phyloP scores from a whole-genome alignment of 2,329 filamentous ascomycete genomes.

The Penicillium sp. region DNA sequence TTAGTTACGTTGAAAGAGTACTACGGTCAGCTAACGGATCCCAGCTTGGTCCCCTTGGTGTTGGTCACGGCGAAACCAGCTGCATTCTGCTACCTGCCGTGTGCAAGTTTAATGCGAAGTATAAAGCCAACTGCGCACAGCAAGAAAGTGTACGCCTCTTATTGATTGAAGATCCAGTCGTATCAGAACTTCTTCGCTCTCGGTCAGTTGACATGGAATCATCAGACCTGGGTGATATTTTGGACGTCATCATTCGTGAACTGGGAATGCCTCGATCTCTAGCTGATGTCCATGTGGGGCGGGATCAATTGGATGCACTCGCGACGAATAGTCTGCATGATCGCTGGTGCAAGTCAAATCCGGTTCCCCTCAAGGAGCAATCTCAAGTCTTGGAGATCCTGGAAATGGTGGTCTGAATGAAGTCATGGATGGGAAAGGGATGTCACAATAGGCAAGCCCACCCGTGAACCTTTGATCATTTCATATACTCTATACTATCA shows the following conservation, averaged over 20 bases:
- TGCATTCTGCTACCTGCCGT: slow-evolving; percentile 59
- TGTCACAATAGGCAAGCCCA: background rate
- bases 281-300: slow-evolving; percentile 53
- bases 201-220: slow-evolving; percentile 28
- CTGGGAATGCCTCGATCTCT: slow-evolving; percentile 58
- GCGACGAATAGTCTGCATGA: slow-evolving; percentile 37
- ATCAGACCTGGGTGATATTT: slow-evolving; percentile 53
- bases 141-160: slow-evolving; percentile 46
- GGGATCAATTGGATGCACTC: slow-evolving; percentile 51
- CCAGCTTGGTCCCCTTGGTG: slow-evolving; percentile 55
- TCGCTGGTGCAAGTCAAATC: slow-evolving; percentile 23
- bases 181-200: slow-evolving; percentile 39
- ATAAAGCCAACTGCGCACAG: slow-evolving; percentile 45
- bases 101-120: slow-evolving; percentile 56
- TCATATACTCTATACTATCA: background rate
- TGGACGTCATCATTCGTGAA: slow-evolving; percentile 54
- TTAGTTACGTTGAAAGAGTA: background rate
- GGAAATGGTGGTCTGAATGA: slow-evolving; percentile 22
- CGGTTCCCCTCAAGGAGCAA: slow-evolving; percentile 22
- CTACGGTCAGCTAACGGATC: background rate
- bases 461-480: background rate
- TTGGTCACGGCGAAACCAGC: slow-evolving; percentile 63
- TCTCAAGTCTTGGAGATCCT: slow-evolving; percentile 25
- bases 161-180: slow-evolving; percentile 42
- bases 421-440: background rate